A percentile compares a stretch with the other conserved stretches of the same genome.
These are phyloP conservation scores for Aegilops tauschii DNA, from an alignment of 176 grass and related monocot species.

Conservation along the genomic window DNA sequence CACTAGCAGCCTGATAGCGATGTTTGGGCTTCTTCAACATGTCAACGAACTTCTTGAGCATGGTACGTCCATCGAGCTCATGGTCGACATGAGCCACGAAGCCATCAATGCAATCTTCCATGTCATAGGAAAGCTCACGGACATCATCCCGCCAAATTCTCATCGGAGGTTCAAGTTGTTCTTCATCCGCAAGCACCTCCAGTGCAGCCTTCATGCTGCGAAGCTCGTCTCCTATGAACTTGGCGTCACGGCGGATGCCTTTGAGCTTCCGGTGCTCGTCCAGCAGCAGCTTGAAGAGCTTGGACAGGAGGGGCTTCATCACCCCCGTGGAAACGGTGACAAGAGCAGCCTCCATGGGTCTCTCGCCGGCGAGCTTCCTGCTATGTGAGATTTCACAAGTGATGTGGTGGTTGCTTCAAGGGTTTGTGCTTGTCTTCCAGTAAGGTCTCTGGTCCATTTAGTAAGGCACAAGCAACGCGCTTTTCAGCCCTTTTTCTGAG, in stretches of 20 bases:
- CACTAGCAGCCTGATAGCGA: too few relatives aligned
- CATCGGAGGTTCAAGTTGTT: neutral
- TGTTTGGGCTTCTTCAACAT: too few relatives aligned
- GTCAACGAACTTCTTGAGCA: too few relatives aligned
- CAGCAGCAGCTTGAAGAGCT: neutral
- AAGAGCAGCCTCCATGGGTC: neutral
- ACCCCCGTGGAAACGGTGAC: neutral
- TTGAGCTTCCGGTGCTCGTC: neutral
- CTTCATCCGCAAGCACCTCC: neutral
- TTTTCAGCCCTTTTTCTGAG: neutral
- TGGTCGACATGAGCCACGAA: neutral
- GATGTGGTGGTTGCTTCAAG: neutral
- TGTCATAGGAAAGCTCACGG: neutral
- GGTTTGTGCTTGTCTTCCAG: too few relatives aligned
- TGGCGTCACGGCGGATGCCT: neutral
- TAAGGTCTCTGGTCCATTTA: too few relatives aligned
- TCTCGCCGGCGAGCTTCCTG: neutral
- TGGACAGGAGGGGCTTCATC: constrained; percentile 1
- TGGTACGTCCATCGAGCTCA: neutral
- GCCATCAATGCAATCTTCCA: neutral
- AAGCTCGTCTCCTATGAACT: constrained; percentile 1
- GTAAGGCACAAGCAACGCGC: too few relatives aligned
- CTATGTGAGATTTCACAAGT: neutral
- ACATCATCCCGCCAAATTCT: neutral
- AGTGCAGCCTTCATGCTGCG: neutral